Percentiles rank a stretch among this genome's conserved stretches.
Evolutionary conservation across 2,329 filamentous ascomycete species (phyloP).

Genomic region (Tympanopsis confertula): DNA sequence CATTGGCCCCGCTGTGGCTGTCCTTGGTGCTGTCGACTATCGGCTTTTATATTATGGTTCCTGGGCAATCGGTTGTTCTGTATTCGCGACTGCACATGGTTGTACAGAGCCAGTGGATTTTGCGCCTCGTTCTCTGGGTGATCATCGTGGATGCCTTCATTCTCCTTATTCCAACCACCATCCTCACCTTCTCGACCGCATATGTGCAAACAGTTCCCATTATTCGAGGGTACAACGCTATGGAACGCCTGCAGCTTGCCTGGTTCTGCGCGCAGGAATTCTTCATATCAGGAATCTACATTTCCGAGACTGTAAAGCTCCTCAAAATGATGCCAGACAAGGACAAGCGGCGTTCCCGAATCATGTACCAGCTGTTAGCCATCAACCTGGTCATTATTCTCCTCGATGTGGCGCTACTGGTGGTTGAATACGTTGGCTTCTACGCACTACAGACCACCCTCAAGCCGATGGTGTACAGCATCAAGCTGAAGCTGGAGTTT

Average conservation of each 20-base stretch:
- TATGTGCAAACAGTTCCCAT: background rate
- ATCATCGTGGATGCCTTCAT: background rate
- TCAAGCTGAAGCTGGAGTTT: background rate
- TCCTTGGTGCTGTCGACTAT: background rate
- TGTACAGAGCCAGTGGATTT: background rate
- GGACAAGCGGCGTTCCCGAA: background rate
- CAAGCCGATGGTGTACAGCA: background rate
- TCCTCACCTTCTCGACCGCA: background rate
- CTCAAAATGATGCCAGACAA: background rate
- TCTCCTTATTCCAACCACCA: background rate
- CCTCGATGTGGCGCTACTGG: background rate
- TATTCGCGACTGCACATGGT: background rate
- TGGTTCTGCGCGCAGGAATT: background rate
- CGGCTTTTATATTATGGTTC: background rate
- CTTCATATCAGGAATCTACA: background rate
- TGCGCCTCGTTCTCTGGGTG: background rate
- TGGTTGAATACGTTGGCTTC: background rate
- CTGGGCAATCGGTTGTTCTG: background rate
- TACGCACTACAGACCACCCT: background rate
- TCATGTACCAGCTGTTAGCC: background rate
- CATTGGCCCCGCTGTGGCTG: too few species aligned
- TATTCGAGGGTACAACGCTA: background rate
- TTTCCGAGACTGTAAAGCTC: background rate
- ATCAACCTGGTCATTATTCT: background rate
- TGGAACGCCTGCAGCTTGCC: background rate